Percentiles rank a stretch among this genome's conserved stretches.
phyloP scores from a whole-genome alignment of 2,329 filamentous ascomycete species.

The Botrytis pseudocinerea region DNA sequence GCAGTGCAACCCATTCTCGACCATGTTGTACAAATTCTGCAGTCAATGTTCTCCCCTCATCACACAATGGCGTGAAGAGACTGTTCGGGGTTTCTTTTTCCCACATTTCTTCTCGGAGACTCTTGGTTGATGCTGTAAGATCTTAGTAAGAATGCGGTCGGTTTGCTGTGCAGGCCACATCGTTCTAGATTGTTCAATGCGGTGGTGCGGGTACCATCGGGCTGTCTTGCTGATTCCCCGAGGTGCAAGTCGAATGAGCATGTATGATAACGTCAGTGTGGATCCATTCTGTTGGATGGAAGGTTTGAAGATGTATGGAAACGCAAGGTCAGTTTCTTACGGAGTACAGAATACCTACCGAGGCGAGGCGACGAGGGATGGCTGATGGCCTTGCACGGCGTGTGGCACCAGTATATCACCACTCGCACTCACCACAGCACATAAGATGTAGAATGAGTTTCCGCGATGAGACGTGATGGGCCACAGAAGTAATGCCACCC shows the following conservation, averaged over 20 bases:
- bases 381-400: not conserved
- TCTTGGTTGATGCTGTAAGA: not conserved
- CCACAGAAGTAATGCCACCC: not conserved
- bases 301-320: not conserved
- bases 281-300: not conserved
- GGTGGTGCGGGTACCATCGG: not conserved
- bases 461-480: not conserved
- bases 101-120: not conserved
- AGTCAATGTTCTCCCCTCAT: not conserved
- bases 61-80: conserved; percentile 3
- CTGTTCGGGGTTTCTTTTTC: not conserved
- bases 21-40: not conserved
- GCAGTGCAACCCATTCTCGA: not conserved
- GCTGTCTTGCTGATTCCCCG: not conserved
- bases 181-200: not conserved
- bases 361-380: not conserved
- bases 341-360: too few relatives aligned
- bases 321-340: not conserved
- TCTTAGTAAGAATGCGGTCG: not conserved
- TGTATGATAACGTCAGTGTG: conserved; percentile 16
- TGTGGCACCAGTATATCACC: not conserved
- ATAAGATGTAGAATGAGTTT: not conserved
- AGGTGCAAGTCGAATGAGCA: not conserved
- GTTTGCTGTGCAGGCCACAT: too few relatives aligned
- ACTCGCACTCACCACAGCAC: not conserved